Conservation (phyloP, 768 basidiomycete species). For the Cubamyces lactineus region DNA sequence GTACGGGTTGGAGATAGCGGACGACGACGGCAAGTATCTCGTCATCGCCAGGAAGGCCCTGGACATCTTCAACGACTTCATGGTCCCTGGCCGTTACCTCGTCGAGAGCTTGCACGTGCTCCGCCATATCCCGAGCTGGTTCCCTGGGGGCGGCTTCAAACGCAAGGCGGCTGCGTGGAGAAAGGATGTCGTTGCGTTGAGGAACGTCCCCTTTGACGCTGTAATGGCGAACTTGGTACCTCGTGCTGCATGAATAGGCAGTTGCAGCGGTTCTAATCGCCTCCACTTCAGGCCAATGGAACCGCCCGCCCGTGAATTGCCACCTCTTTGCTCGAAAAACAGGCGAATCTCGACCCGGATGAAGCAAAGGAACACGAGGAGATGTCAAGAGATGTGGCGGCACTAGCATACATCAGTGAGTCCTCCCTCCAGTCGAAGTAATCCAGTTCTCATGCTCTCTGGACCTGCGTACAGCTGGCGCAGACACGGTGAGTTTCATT, state of each 20-base stretch:
- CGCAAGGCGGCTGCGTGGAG: conserved; percentile 27
- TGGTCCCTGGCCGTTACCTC: conserved; percentile 44
- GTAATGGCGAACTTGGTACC: conserved; percentile 17
- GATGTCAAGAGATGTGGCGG: neutral
- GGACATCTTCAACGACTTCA: conserved; percentile 13
- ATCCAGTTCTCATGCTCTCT: too few species aligned
- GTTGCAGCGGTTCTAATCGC: neutral
- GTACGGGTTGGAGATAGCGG: conserved; percentile 26
- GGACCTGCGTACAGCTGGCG: conserved; percentile 41
- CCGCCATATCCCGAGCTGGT: conserved; percentile 30
- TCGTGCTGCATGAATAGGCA: too few species aligned
- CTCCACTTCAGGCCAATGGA: neutral
- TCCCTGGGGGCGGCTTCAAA: conserved; percentile 34
- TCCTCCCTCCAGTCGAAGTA: neutral
- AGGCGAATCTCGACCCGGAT: neutral
- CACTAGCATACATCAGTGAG: conserved; percentile 8
- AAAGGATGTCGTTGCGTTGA: conserved; percentile 20
- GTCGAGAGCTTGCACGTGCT: conserved; percentile 42
- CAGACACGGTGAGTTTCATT: conserved; percentile 53
- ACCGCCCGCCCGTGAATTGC: conserved; percentile 9
- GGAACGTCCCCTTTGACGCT: conserved; percentile 28
- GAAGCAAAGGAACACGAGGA: neutral
- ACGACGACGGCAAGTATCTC: conserved; percentile 24
- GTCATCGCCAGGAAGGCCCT: conserved; percentile 24
- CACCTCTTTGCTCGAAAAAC: conserved; percentile 1